Conservation (phyloP, 441 rosid genomes). For the Gossypium davidsonii region DNA sequence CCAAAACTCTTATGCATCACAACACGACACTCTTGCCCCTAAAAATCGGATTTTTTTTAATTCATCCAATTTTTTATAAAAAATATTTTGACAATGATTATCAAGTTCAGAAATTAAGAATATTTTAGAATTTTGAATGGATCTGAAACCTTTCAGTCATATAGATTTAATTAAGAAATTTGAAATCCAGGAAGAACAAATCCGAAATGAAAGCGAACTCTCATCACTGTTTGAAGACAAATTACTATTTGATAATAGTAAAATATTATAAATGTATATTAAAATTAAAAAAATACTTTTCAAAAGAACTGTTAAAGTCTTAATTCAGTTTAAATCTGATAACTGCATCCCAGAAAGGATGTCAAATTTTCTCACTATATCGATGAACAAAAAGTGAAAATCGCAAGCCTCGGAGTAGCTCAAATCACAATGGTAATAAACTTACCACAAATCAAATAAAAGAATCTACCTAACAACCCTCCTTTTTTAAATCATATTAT, state of each 20-base stretch:
- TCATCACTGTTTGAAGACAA: background rate
- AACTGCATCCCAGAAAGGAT: conserved; percentile 8
- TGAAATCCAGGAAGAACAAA: too few species aligned
- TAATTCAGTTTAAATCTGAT: background rate
- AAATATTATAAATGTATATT: too few species aligned
- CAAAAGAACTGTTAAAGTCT: background rate
- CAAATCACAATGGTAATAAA: conserved; percentile 26
- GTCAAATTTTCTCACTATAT: conserved; percentile 18
- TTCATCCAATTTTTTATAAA: too few species aligned
- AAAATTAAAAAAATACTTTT: too few species aligned
- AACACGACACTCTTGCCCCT: too few species aligned
- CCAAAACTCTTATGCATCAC: too few species aligned
- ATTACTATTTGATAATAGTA: background rate
- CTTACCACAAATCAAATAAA: conserved; percentile 12
- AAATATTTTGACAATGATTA: too few species aligned
- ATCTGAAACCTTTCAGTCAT: too few species aligned
- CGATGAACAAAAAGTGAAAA: conserved; percentile 25
- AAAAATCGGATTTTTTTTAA: too few species aligned
- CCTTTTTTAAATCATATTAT: conserved; percentile 6
- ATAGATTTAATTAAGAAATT: too few species aligned
- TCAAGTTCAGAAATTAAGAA: too few species aligned
- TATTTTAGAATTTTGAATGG: too few species aligned
- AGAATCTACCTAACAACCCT: conserved; percentile 22
- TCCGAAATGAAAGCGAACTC: background rate
- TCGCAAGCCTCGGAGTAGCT: conserved; percentile 24